phyloP scores from a whole-genome alignment of 169 alveolate genomes.

The Theileria luwenshuni region DNA sequence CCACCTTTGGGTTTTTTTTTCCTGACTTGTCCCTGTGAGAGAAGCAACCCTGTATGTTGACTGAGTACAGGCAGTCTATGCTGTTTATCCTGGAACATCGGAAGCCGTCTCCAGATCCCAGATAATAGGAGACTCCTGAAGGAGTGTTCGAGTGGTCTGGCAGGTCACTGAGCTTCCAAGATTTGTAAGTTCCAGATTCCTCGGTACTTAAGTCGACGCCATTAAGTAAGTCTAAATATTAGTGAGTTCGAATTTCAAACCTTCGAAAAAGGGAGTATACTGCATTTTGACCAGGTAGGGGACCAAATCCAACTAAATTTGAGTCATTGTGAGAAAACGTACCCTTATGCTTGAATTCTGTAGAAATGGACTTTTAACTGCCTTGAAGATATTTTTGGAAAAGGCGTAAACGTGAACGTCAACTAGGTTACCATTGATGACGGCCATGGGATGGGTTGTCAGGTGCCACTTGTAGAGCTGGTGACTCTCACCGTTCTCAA shows the following conservation, averaged over 20 bases:
- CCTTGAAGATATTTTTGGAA: slow-evolving; percentile 40
- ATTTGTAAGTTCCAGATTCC: background rate
- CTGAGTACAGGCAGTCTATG: slow-evolving; percentile 48
- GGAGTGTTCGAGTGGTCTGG: background rate
- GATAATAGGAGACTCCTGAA: slow-evolving; percentile 31
- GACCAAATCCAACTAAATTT: slow-evolving; percentile 55
- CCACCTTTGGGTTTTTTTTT: slow-evolving; percentile 28
- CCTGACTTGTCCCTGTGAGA: background rate
- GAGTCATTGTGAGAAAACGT: background rate
- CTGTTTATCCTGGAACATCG: slow-evolving; percentile 56
- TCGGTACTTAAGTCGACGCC: too few species aligned
- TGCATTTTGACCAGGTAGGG: slow-evolving; percentile 55
- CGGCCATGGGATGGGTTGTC: slow-evolving; percentile 33
- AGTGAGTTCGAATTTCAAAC: too few species aligned
- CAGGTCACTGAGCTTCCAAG: slow-evolving; percentile 13
- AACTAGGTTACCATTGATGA: slow-evolving; percentile 42
- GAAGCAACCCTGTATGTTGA: slow-evolving; percentile 34
- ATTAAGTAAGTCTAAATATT: too few species aligned
- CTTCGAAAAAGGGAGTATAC: slow-evolving; percentile 29
- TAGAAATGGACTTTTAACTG: background rate
- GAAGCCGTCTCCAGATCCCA: slow-evolving; percentile 36
- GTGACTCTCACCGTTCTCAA: slow-evolving; percentile 45
- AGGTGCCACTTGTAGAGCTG: slow-evolving; percentile 42
- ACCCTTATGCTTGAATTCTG: slow-evolving; percentile 51
- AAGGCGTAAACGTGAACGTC: slow-evolving; percentile 64